Evolutionary conservation across 2,329 filamentous ascomycete species (phyloP), one percentile per base, ranked within the genome.

Genomic region (Endoconidiophora laricicola): DNA sequence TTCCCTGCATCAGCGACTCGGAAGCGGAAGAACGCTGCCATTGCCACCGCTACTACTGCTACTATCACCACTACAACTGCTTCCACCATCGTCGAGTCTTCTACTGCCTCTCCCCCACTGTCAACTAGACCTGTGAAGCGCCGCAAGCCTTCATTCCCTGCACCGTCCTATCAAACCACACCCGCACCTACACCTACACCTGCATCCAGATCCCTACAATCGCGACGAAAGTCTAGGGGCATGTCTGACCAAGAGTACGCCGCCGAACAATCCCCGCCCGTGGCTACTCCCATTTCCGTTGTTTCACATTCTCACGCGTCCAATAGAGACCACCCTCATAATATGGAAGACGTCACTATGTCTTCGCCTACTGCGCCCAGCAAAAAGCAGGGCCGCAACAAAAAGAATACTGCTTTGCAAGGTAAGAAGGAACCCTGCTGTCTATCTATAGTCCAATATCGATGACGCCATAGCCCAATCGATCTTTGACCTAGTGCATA

Each of bases 201-300:
- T 18, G 16, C 53, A 23, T 38, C 46, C 14, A 23, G 26, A 44
- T 29, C 24, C 24, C 39, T 36, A 38, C 41, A 24, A 12, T 33
- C 24, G n/a, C 48, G 48, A 23, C 36, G 29, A 82, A 80, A 65
- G 54, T 57, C 70, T 56, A 71, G 71, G 62, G 73, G 71, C 61
- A 90, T 88, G 84, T 85, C 84, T 61, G 79, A 74, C 65, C 73
- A 74, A 65, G 78, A 77, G 82, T 87, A 74, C 58, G 74, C 59
- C 53, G 40, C 29, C 9, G 29, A 33, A 33, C 29, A 33, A 12
- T 33, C 29, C 7, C 29, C 29, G 29, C 29, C 29, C 29, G 6
- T 33, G 29, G 29, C 29, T 33, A 33, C 29, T 7, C 29, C 29
- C 29, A 33, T 49, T 22, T 56, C 41, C 18, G 24, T 52, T 38